Percentiles rank a stretch among this genome's conserved stretches.
Evolutionary conservation across 495 filamentous ascomycete genomes (phyloP).

Genomic region (Xylaria flabelliformis): DNA sequence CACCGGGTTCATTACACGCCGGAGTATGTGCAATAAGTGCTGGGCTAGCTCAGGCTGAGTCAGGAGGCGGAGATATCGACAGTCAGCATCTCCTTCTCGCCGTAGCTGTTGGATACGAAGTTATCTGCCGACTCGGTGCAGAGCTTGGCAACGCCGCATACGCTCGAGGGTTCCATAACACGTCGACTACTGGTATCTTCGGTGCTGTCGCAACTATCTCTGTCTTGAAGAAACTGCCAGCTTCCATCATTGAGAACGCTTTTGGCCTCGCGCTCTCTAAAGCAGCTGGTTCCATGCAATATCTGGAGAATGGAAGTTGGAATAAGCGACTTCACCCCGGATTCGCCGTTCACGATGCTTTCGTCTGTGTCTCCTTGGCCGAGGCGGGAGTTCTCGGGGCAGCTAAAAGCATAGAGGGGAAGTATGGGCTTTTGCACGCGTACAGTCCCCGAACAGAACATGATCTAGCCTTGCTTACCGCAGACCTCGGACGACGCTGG

Average conservation of each 20-base stretch:
- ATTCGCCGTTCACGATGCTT: constrained; percentile 31
- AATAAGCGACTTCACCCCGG: constrained; percentile 31
- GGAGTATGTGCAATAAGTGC: constrained; percentile 28
- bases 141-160: constrained; percentile 15
- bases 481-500: not conserved
- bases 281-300: constrained; percentile 31
- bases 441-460: constrained; percentile 1
- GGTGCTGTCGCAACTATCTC: constrained; percentile 12
- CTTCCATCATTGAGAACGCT: constrained; percentile 20
- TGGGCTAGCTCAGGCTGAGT: constrained; percentile 24
- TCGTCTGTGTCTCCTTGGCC: constrained; percentile 27
- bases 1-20: constrained; percentile 24
- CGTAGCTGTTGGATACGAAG: constrained; percentile 30
- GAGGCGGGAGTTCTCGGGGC: constrained; percentile 28
- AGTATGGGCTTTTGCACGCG: constrained; percentile 16
- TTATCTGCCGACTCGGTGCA: constrained; percentile 12
- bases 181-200: constrained; percentile 24
- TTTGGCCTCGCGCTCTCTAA: constrained; percentile 29
- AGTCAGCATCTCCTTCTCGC: constrained; percentile 23
- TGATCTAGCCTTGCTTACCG: not conserved
- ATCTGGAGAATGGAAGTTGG: constrained; percentile 31
- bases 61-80: not conserved
- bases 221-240: not conserved
- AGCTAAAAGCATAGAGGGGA: constrained; percentile 27
- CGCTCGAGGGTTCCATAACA: constrained; percentile 27